Percentiles rank a stretch among this genome's conserved stretches.
These are phyloP conservation scores for Cladophialophora exuberans DNA, from an alignment of 2,329 filamentous ascomycete genomes.

Conservation along the genomic window DNA sequence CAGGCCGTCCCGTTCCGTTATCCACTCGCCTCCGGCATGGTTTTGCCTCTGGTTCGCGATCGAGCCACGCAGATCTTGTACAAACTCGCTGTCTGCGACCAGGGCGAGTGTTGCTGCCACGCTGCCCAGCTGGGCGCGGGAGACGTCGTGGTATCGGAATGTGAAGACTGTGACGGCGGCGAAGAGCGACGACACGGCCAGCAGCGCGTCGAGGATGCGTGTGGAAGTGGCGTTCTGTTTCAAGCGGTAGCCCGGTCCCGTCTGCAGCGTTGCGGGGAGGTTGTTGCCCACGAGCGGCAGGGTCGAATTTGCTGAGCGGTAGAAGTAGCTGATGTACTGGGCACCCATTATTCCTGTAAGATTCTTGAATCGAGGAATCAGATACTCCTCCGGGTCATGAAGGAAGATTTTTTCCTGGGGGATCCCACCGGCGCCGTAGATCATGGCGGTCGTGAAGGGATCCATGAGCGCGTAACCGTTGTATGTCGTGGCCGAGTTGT, in stretches of 20 bases:
- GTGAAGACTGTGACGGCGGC: not conserved
- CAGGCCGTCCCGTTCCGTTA: not conserved
- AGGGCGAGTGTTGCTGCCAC: not conserved
- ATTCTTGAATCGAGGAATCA: not conserved
- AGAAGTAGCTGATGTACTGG: slow-evolving; percentile 8
- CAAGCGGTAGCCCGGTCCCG: not conserved
- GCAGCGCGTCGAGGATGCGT: not conserved
- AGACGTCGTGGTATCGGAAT: not conserved
- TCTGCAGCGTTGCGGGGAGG: slow-evolving; percentile 3
- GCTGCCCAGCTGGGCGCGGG: not conserved
- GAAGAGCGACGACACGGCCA: not conserved
- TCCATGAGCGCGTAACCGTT: not conserved
- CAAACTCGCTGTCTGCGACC: not conserved
- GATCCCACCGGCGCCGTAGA: not conserved
- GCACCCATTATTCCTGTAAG: not conserved
- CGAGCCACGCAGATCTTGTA: not conserved
- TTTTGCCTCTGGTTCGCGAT: not conserved
- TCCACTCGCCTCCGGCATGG: not conserved
- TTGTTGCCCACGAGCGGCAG: not conserved
- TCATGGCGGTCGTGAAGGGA: not conserved
- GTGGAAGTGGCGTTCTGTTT: not conserved
- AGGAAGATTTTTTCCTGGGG: not conserved
- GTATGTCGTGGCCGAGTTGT: not conserved
- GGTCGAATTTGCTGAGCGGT: not conserved
- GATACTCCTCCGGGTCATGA: not conserved